Evolutionary conservation across 2,329 filamentous ascomycete genomes (phyloP), one percentile per base, ranked within the genome.

Genomic region (Didymella sp.): DNA sequence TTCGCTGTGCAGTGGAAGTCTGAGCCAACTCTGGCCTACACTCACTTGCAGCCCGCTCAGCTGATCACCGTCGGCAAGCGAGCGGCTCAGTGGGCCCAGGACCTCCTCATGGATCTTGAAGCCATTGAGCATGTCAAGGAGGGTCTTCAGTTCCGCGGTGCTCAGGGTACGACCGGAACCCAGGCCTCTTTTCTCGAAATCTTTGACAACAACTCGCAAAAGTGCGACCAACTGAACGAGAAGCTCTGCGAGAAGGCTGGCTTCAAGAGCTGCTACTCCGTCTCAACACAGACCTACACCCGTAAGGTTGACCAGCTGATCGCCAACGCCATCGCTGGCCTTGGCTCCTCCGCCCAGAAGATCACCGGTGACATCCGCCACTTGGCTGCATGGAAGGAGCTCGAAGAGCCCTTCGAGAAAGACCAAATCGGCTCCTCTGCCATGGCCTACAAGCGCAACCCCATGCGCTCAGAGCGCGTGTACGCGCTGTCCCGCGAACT

Each of bases 361-460:
- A 93, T 96, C 59, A 85, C 86, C 45, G 83, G 84, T 25, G 90
- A 93, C 68, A 89, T 95, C 62, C 84, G 90, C 45, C 87, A 91
- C 71, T 81, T 93, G 24, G 88, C 88, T 2, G 81, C 84, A 58
- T 84, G 87, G 78, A 96, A 96, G 81, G 91, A 96, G 76, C 81
- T 95, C 56, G 92, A 96, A 72, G 90, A 93, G 80, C 91, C 90
- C 0, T 91, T 92, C 67, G 90, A 93, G 78, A 87, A 86, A 68
- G 85, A 87, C 63, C 91, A 96, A 78, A 74, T 75, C 28, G 73
- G 73, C 37, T 68, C 63, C 3, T 73, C 68, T 2, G 76, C 76
- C 56, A 84, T 85, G 77, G 87, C 87, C 3, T 89, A 89, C 80
- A 89, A 89, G 80, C 82, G 86, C 62, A 82, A 82, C 75, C 72